Evolutionary conservation across 2,329 filamentous ascomycete genomes (phyloP), one percentile per base, ranked within the genome.

Genomic region (Fusarium dlaminii): DNA sequence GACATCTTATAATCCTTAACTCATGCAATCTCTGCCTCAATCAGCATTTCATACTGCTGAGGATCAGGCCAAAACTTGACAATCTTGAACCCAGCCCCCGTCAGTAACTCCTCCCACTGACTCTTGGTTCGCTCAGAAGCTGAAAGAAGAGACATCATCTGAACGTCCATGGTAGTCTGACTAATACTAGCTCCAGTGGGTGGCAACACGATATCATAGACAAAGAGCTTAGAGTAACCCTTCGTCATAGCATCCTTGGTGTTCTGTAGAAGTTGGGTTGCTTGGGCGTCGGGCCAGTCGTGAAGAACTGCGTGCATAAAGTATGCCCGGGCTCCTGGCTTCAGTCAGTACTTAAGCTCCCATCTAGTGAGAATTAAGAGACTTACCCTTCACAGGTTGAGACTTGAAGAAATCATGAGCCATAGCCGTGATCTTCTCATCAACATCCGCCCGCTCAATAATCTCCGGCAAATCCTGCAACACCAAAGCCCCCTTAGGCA

Each of bases 261-360:
- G 17, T 77, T 66, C 0, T 55, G 34, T 2, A 82, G 74, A 3
- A 86, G 83, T 8, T 70, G 61, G 0, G 70, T 70, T 4, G 78
- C 73, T 22, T 84, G 75, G 4, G 77, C 77, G n/a, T 87, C 82
- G 0, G 84, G 80, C 86, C 86, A 88, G 78, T 87, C 85, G 68
- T 88, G 86, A 11, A 88, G 77, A 37, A 88, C 86, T 45, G 81
- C 80, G 34, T 85, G 84, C 68, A 88, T 80, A 42, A 87, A 80
- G 72, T 86, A 88, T 9, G 85, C 80, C 18, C 84, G 80, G 7
- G 82, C 84, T n/a, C 73, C 79, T 36, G 6, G 1, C 12, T 13
- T 14, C 8, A 1, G 5, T 45, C 5, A 58, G 42, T 12, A 29
- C 40, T 1, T 27, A 2, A 8, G 1, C 5, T 15, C 7, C 1